Conservation (phyloP, 2,329 filamentous ascomycete genomes). For the Colletotrichum eremochloae region DNA sequence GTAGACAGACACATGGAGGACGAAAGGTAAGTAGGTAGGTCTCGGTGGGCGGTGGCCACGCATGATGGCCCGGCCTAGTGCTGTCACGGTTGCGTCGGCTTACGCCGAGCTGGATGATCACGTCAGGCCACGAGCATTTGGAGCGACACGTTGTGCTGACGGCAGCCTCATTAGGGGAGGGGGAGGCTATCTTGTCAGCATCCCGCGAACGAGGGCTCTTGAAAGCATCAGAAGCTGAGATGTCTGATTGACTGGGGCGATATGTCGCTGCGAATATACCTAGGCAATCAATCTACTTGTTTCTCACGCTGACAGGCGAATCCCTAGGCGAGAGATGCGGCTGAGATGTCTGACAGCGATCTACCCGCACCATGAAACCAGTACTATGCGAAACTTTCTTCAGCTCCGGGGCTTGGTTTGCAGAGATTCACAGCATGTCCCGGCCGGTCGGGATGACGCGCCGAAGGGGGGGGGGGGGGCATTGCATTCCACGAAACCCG, state of each 20-base stretch:
- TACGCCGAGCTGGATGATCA: conserved; percentile 17
- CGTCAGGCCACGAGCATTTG: not conserved
- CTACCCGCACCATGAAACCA: not conserved
- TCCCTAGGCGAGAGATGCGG: not conserved
- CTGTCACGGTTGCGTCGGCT: conserved; percentile 15
- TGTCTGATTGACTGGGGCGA: not conserved
- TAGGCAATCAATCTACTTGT: not conserved
- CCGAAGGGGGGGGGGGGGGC: not conserved
- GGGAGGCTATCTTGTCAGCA: not conserved
- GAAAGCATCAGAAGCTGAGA: not conserved
- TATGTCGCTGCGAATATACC: not conserved
- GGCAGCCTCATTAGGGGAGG: not conserved
- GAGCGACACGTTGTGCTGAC: conserved; percentile 6
- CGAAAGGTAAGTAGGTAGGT: not conserved
- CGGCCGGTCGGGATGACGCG: not conserved
- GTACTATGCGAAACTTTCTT: not conserved
- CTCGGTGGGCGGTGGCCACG: conserved; percentile 12
- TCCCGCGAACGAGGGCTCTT: not conserved
- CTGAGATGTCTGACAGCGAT: conserved; percentile 2
- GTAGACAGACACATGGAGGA: conserved; percentile 8
- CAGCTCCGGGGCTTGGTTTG: not conserved
- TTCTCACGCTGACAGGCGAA: not conserved
- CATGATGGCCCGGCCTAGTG: conserved; percentile 16
- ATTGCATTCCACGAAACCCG: not conserved
- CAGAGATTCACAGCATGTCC: not conserved